Evolutionary conservation across 148 eudicot species (phyloP).

Genomic region (Chenopodium formosanum): DNA sequence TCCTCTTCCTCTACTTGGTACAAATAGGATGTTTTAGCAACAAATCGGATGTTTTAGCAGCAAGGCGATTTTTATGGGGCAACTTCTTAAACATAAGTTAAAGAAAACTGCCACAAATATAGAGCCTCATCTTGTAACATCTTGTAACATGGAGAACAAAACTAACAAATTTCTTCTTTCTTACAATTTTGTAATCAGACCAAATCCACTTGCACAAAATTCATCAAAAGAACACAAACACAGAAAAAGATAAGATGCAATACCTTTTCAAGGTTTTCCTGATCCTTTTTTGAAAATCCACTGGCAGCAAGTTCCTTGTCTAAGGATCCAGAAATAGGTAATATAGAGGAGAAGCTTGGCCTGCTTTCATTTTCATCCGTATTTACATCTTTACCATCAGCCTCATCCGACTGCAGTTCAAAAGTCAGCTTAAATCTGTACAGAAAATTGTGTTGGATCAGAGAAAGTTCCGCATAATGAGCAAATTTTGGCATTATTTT

Average conservation of each 20-base stretch:
- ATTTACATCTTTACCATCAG: conserved; percentile 51
- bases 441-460: background rate
- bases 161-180: background rate
- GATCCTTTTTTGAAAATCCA: conserved; percentile 33
- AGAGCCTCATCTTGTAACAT: too few species aligned
- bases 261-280: conserved; percentile 35
- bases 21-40: too few species aligned
- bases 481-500: background rate
- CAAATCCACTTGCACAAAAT: background rate
- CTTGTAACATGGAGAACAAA: too few species aligned
- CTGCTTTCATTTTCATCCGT: conserved; percentile 42
- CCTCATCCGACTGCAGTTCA: conserved; percentile 49
- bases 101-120: too few species aligned
- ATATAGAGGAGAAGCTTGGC: conserved; percentile 69
- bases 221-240: background rate
- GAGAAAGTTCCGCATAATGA: background rate
- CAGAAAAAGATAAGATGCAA: conserved; percentile 1
- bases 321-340: conserved; percentile 29
- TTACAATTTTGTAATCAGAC: background rate
- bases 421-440: conserved; percentile 66
- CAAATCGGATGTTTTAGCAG: too few species aligned
- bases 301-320: conserved; percentile 40
- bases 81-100: too few species aligned
- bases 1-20: too few species aligned
- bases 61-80: too few species aligned